A percentile compares a stretch with the other conserved stretches of the same genome.
These are phyloP conservation scores for Senna siamea DNA, from an alignment of 306 rosid genomes.

Conservation along the genomic window DNA sequence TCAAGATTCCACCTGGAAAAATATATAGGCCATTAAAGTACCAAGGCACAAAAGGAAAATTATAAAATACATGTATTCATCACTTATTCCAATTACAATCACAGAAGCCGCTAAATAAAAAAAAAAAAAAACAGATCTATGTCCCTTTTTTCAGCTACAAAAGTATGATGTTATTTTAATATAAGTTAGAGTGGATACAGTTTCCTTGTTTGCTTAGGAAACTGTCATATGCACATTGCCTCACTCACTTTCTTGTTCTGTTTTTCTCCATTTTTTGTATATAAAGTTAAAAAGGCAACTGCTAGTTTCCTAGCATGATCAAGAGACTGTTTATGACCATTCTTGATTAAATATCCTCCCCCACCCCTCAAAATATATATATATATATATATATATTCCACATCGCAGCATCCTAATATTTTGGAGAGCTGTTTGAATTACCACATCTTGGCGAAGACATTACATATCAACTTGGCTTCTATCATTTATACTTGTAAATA, in stretches of 20 bases:
- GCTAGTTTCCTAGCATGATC: background rate
- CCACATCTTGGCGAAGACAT: background rate
- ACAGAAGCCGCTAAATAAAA: background rate
- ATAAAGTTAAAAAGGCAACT: background rate
- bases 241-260: background rate
- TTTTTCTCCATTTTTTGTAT: background rate
- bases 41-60: constrained; percentile 20
- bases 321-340: background rate
- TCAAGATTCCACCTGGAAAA: constrained; percentile 82
- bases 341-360: background rate
- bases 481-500: background rate
- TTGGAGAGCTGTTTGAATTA: background rate
- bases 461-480: background rate
- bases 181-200: background rate
- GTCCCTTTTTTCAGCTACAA: background rate
- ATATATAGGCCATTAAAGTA: constrained; percentile 36
- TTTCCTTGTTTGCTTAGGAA: background rate
- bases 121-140: too few species aligned
- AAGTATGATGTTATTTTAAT: background rate
- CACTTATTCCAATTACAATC: constrained; percentile 21
- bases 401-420: background rate
- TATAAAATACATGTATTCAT: background rate
- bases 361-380: too few species aligned
- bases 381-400: too few species aligned
- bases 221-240: background rate